Base-by-base conservation (phyloP, 2,329 filamentous ascomycete genomes). In the Davidsoniella eucalypti region DNA sequence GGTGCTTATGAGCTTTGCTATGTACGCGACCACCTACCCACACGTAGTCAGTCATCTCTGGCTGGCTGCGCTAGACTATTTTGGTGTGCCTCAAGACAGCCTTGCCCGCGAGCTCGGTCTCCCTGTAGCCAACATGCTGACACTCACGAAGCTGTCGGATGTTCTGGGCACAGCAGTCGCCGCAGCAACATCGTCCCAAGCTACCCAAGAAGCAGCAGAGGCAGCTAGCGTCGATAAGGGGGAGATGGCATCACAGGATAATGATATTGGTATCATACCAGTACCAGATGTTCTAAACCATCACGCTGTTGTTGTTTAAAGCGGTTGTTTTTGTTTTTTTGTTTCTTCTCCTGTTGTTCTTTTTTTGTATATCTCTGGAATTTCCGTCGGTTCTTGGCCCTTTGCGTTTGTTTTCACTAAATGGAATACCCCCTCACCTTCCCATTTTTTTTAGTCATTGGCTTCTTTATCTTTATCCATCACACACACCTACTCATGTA, bases 1-100 rank as follows among this genome's bases (percentile, higher is more conserved):
- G n/a, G 54, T 66, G 23, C 54, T 66, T 47, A 63, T 69, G 52
- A 57, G 66, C 43, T 60, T 61, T 52, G 63, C 65, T 10, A 66
- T 68, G 63, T 57, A 67, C 39, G 67, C 63, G 53, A 64, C 62
- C 52, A 58, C 61, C 26, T 57, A 71, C 23, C 69, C 70, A 2
- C 64, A 69, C 2, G 33, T 26, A 6, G 51, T 50, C 52, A 64
- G 66, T 12, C 40, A 17, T 36, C 43, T 52, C 18, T 50, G 47
- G 48, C 18, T 49, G 12, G 36, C 29, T 5, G 44, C 46, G 8
- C 45, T 54, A 4, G 49, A 51, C 42, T 42, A 46, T 37, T 57
- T 56, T 52, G 47, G 55, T 40, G 50, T 55, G 39, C 50, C 51
- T 10, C 42, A 50, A 16, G 47, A 53, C 17, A 53, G 43, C 43